Conservation (phyloP, 352 stramenopile genomes). For the Pythium brassicae region DNA sequence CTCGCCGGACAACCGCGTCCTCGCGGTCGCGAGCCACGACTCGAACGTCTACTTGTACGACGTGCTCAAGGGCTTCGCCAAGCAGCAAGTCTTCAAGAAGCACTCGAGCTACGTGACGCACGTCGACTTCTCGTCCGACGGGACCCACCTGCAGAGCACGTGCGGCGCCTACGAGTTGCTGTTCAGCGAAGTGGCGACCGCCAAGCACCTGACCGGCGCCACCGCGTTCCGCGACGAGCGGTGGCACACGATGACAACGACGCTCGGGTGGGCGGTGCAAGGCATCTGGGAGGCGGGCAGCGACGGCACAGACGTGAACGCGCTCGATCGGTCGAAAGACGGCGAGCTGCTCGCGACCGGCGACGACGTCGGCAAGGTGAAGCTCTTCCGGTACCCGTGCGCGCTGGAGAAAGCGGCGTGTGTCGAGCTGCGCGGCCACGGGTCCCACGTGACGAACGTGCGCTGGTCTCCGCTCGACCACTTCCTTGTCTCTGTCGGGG, state of each 20-base stretch:
- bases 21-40: constrained; percentile 72
- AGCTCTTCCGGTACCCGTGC: constrained; percentile 86
- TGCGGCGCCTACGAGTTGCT: constrained; percentile 87
- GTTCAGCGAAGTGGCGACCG: constrained; percentile 81
- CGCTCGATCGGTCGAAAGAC: constrained; percentile 62
- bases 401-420: constrained; percentile 47
- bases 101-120: constrained; percentile 79
- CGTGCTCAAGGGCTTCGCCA: constrained; percentile 61
- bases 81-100: constrained; percentile 70
- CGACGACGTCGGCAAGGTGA: constrained; percentile 83
- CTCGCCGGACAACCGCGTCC: constrained; percentile 44
- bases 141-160: constrained; percentile 58
- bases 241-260: constrained; percentile 89
- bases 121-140: constrained; percentile 72
- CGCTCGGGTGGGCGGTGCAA: constrained; percentile 88
- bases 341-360: constrained; percentile 62
- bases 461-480: constrained; percentile 54
- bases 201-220: constrained; percentile 67
- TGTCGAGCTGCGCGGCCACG: constrained; percentile 58
- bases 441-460: constrained; percentile 81
- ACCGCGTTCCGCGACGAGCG: constrained; percentile 79
- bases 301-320: constrained; percentile 82
- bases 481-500: constrained; percentile 66
- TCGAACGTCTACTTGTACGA: constrained; percentile 75
- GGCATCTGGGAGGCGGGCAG: constrained; percentile 80